Percentiles rank a stretch among this genome's conserved stretches.
phyloP scores from a whole-genome alignment of 2,329 filamentous ascomycete species.

The Sporothrix pseudoabietina region DNA sequence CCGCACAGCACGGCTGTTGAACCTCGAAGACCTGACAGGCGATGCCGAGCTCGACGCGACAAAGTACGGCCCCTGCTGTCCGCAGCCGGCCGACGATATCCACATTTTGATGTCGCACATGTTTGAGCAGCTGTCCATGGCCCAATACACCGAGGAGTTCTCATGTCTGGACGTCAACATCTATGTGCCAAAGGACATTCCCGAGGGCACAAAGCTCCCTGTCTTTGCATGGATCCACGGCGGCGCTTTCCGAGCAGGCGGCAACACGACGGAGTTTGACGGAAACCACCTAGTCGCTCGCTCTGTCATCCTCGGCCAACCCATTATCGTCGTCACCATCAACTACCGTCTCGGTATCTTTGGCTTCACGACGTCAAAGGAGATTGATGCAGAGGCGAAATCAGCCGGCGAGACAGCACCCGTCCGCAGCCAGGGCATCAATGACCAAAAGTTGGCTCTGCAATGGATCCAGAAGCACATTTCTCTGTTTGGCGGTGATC shows the following conservation, averaged over 20 bases:
- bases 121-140: slow-evolving; percentile 26
- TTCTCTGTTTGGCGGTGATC: slow-evolving; percentile 56
- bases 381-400: slow-evolving; percentile 29
- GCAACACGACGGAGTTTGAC: slow-evolving; percentile 31
- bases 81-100: slow-evolving; percentile 27
- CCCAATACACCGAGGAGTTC: slow-evolving; percentile 27
- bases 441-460: slow-evolving; percentile 56
- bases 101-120: slow-evolving; percentile 26
- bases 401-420: slow-evolving; percentile 22
- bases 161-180: slow-evolving; percentile 28
- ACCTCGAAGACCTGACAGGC: background rate
- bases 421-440: slow-evolving; percentile 54
- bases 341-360: slow-evolving; percentile 38
- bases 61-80: slow-evolving; percentile 30
- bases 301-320: slow-evolving; percentile 36
- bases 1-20: slow-evolving; percentile 22
- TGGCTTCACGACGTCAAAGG: slow-evolving; percentile 32
- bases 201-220: background rate
- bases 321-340: slow-evolving; percentile 39
- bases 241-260: slow-evolving; percentile 26
- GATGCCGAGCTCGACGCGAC: slow-evolving; percentile 22
- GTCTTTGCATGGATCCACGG: slow-evolving; percentile 33
- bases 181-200: slow-evolving; percentile 2
- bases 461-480: slow-evolving; percentile 56
- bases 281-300: slow-evolving; percentile 30